A percentile compares a stretch with the other conserved stretches of the same genome.
These are phyloP conservation scores for Anisodus acutangulus DNA, from an alignment of 257 asterid genomes.

Conservation along the genomic window DNA sequence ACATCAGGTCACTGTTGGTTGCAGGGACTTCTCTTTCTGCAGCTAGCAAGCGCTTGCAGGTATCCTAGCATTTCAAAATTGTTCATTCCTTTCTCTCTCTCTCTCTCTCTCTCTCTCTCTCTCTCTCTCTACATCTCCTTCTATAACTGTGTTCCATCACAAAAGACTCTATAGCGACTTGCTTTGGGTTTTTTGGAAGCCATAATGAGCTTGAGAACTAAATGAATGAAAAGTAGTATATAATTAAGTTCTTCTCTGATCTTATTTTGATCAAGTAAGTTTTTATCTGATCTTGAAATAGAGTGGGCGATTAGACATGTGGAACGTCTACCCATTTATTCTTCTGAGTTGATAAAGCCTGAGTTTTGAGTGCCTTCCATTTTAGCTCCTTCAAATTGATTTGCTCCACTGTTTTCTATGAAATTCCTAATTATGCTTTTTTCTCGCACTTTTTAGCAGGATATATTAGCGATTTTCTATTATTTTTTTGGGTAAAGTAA, in stretches of 20 bases:
- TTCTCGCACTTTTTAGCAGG: slow-evolving; percentile 4
- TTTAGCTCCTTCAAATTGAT: slow-evolving; percentile 11
- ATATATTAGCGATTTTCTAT: not conserved
- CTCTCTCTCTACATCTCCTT: not conserved
- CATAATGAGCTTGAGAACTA: not conserved
- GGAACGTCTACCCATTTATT: slow-evolving; percentile 8
- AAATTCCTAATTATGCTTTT: not conserved
- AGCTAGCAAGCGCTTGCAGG: slow-evolving; percentile 82
- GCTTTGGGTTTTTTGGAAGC: not conserved
- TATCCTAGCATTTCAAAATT: slow-evolving; percentile 34
- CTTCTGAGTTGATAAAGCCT: not conserved
- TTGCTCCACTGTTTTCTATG: not conserved
- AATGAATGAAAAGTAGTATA: slow-evolving; percentile 16
- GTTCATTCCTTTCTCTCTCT: not conserved
- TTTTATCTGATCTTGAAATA: not conserved
- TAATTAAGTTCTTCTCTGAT: not conserved
- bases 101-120: not conserved
- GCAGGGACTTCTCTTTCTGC: slow-evolving; percentile 88
- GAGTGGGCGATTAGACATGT: not conserved
- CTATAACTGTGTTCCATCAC: slow-evolving; percentile 2
- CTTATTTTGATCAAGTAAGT: no score
- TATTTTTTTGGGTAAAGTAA: not conserved
- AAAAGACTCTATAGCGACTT: not conserved
- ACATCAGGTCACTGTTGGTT: slow-evolving; percentile 74
- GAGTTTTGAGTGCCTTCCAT: not conserved